These are phyloP conservation scores for Lonicera japonica DNA, from an alignment of 129 eudicot species.

Conservation along the genomic window DNA sequence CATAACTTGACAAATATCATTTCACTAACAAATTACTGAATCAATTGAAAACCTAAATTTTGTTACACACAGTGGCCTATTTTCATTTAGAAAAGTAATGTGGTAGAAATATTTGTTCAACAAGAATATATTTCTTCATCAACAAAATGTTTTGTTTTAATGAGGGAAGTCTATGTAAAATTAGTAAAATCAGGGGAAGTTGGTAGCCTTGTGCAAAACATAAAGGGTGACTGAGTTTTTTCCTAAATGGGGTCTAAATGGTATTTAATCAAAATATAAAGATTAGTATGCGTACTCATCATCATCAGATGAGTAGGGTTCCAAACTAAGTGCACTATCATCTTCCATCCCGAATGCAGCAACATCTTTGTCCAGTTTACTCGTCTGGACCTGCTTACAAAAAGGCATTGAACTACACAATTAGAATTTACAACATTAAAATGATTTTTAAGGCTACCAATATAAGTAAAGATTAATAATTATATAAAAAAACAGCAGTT, in stretches of 20 bases:
- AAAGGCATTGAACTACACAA: neutral
- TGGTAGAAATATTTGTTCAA: too few relatives aligned
- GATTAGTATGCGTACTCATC: conserved; percentile 50
- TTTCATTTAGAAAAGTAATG: too few relatives aligned
- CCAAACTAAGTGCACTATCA: conserved; percentile 19
- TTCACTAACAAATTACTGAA: too few relatives aligned
- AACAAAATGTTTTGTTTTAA: too few relatives aligned
- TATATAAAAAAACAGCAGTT: conserved; percentile 2
- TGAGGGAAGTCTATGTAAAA: too few relatives aligned
- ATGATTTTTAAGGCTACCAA: neutral
- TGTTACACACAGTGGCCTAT: too few relatives aligned
- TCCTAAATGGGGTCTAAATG: neutral
- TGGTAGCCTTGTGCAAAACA: neutral
- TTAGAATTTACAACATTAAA: neutral
- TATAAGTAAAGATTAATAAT: neutral
- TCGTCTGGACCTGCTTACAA: conserved; percentile 36
- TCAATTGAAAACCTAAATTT: too few relatives aligned
- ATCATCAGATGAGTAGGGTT: conserved; percentile 28
- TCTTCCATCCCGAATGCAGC: conserved; percentile 29
- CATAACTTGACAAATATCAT: too few relatives aligned
- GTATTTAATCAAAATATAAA: neutral
- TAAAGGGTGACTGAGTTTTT: too few relatives aligned
- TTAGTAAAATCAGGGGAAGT: neutral
- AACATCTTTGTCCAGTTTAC: conserved; percentile 32
- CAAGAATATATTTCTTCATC: too few relatives aligned